Evolutionary conservation across 495 filamentous ascomycete species (phyloP), one percentile per base, ranked within the genome.

Genomic region (Penicillium riverlandense): DNA sequence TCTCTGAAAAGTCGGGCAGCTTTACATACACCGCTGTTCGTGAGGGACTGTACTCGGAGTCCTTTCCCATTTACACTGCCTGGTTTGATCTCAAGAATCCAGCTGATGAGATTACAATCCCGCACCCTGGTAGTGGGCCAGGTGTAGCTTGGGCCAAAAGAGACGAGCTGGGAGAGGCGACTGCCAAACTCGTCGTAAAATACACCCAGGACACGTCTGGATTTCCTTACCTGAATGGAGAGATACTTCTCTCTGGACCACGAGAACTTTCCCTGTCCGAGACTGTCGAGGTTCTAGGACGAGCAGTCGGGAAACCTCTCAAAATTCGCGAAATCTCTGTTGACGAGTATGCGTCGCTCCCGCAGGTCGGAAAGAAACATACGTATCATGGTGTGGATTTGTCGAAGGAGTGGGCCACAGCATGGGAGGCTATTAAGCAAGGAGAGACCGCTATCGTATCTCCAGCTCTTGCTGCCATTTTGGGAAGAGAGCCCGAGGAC

Each of bases 31-130:
- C 81, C 0, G 40, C 66, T 8, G 54, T 85, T 27, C 69, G 84
- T 2, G 77, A 83, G 61, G 84, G 83, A 0, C 45, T 86, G 28
- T 87, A 86, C 50, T 71, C 73, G 8, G 80, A 85, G 61, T 80
- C 75, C 6, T 85, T 77, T 67, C 82, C 82, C 10, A 70, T 86
- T 47, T 87, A 88, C 56, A 77, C 81, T 1, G 74, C 76, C 0
- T 83, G 81, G 59, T 80, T 79, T 48, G 66, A 77, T 37, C 54
- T 65, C 0, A 29, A 38, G 1, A 31, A 53, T 9, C 51, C 65
- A 3, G 38, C 31, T 6, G 43, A 54, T 8, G 69, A 77, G 47
- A 65, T 80, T 7, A 55, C 55, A 1, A 73, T 80, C 41, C 75
- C 75, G 30, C 75, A 77, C 44, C 53, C 69, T 13, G 75, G 74